Evolutionary conservation across 2,329 filamentous ascomycete genomes (phyloP).

Genomic region (Xylaria sp.): DNA sequence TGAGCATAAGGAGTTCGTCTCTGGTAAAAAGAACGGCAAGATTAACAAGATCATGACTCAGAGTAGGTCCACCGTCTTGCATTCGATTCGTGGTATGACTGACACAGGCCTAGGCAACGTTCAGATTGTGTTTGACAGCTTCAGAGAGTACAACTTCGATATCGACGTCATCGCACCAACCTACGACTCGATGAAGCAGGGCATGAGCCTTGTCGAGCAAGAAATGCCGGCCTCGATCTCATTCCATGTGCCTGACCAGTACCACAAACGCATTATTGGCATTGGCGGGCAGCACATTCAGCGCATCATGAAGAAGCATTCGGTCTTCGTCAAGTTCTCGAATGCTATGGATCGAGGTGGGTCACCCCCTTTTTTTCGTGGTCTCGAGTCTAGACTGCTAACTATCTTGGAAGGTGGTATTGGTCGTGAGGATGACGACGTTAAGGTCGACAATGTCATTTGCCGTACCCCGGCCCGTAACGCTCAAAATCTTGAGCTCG

Average conservation of each 20-base stretch:
- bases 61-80: conserved; percentile 47
- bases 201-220: conserved; percentile 87
- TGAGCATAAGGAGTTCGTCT: conserved; percentile 99
- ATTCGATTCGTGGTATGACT: conserved; percentile 21
- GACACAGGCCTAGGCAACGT: conserved; percentile 62
- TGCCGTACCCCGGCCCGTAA: conserved; percentile 96
- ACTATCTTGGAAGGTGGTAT: conserved; percentile 51
- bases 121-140: conserved; percentile 97
- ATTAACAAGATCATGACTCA: conserved; percentile 99
- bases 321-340: conserved; percentile 98
- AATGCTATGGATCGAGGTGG: conserved; percentile 94
- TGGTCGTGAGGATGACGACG: conserved; percentile 93
- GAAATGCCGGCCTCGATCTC: conserved; percentile 99
- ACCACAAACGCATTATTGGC: conserved; percentile 98
- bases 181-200: conserved; percentile 92
- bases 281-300: conserved; percentile 98
- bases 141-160: conserved; percentile 99
- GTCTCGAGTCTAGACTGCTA: background rate
- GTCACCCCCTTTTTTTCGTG: background rate
- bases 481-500: conserved; percentile 90
- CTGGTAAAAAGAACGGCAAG: conserved; percentile 99
- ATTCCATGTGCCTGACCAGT: conserved; percentile 97
- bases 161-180: conserved; percentile 92
- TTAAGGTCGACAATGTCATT: conserved; percentile 98
- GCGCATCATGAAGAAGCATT: conserved; percentile 99